Evolutionary conservation across 2,329 filamentous ascomycete species (phyloP).

Genomic region (Tolypocladium cylindrosporum): DNA sequence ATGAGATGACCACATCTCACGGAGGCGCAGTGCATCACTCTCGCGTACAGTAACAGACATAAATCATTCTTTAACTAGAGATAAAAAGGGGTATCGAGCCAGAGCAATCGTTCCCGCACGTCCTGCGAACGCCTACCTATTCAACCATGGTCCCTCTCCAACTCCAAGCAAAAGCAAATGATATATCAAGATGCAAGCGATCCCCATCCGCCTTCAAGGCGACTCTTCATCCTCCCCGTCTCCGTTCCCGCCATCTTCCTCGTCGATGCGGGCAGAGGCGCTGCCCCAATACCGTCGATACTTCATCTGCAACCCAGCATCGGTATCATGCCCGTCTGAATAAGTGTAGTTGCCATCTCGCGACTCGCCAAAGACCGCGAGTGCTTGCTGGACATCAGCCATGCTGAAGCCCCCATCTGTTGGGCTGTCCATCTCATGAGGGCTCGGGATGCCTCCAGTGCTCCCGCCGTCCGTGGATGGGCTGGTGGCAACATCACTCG

Average conservation of each 20-base stretch:
- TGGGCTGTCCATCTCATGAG: slow-evolving; percentile 24
- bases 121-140: neutral
- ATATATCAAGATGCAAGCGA: neutral
- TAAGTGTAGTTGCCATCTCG: slow-evolving; percentile 20
- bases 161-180: neutral
- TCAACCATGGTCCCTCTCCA: neutral
- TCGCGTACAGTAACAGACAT: neutral
- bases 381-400: slow-evolving; percentile 9
- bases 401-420: slow-evolving; percentile 15
- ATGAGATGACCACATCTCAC: neutral
- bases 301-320: slow-evolving; percentile 24
- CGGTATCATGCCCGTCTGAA: slow-evolving; percentile 17
- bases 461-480: slow-evolving; percentile 25
- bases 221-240: slow-evolving; percentile 7
- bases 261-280: slow-evolving; percentile 24
- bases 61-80: neutral
- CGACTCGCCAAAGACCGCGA: slow-evolving; percentile 10
- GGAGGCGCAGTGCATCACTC: neutral
- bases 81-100: slow-evolving; percentile 4
- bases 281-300: slow-evolving; percentile 23
- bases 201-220: neutral
- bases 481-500: slow-evolving; percentile 25
- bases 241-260: slow-evolving; percentile 20
- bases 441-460: slow-evolving; percentile 21
- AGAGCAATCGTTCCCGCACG: neutral